phyloP scores from a whole-genome alignment of 371 early-diverging fungal genomes.

The Entomophthora muscae region DNA sequence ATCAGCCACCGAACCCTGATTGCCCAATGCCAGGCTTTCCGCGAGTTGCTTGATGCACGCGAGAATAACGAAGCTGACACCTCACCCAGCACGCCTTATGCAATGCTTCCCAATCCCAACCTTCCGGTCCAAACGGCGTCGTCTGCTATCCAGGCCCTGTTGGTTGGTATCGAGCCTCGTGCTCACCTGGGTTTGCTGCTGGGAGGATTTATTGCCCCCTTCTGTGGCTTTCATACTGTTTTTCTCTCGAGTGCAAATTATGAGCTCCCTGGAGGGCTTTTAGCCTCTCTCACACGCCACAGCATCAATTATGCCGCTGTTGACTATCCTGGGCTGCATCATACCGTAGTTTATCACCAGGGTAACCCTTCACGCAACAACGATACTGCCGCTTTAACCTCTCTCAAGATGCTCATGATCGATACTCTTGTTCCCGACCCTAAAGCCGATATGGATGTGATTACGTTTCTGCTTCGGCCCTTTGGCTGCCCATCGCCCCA shows the following conservation, averaged over 20 bases:
- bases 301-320: constrained; percentile 45
- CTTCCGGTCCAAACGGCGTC: constrained; percentile 10
- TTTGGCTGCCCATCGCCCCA: constrained; percentile 29
- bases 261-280: constrained; percentile 31
- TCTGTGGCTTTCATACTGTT: constrained; percentile 44
- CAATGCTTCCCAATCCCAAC: constrained; percentile 8
- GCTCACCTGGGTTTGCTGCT: constrained; percentile 62
- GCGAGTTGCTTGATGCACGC: constrained; percentile 15
- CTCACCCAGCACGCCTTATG: background rate
- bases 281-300: constrained; percentile 9
- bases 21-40: constrained; percentile 35
- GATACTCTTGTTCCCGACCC: constrained; percentile 44
- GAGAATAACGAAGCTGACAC: constrained; percentile 10
- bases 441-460: constrained; percentile 35
- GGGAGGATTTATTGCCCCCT: constrained; percentile 46
- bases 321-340: constrained; percentile 44
- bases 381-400: constrained; percentile 31
- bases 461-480: constrained; percentile 35
- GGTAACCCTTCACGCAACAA: constrained; percentile 23
- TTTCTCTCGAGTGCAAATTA: constrained; percentile 40
- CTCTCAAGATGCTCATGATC: constrained; percentile 45
- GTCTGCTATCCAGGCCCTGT: constrained; percentile 13
- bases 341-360: constrained; percentile 26
- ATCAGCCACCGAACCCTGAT: constrained; percentile 61
- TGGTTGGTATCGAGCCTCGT: constrained; percentile 59